Percentiles rank a stretch among this genome's conserved stretches.
Conservation (phyloP, 768 basidiomycete genomes). For the Amanita jacksonii region DNA sequence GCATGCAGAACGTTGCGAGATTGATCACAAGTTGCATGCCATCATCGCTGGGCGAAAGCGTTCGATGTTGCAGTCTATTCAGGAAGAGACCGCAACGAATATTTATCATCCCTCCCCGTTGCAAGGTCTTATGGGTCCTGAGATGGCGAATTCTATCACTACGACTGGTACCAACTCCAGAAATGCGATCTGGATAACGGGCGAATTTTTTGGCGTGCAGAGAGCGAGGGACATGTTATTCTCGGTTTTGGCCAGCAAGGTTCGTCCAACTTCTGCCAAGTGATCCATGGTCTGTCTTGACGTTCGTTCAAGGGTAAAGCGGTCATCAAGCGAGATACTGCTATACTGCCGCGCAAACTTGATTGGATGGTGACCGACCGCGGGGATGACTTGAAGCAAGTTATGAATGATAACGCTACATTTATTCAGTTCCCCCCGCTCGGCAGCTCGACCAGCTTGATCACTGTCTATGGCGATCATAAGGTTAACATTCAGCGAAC, state of each 20-base stretch:
- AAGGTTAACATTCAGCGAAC: conserved; percentile 92
- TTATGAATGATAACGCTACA: conserved; percentile 96
- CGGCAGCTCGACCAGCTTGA: conserved; percentile 86
- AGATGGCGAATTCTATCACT: conserved; percentile 34
- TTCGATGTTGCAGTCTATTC: conserved; percentile 77
- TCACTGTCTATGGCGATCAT: conserved; percentile 91
- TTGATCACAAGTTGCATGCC: conserved; percentile 89
- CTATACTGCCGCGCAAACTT: conserved; percentile 90
- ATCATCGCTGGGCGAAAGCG: conserved; percentile 90
- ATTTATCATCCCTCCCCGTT: conserved; percentile 91
- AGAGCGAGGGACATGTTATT: conserved; percentile 92
- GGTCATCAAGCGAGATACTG: conserved; percentile 87
- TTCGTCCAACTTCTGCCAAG: conserved; percentile 21
- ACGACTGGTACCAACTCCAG: conserved; percentile 34
- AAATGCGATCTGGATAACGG: conserved; percentile 87
- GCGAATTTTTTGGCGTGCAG: conserved; percentile 95
- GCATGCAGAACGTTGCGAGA: conserved; percentile 84
- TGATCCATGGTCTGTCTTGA: conserved; percentile 2
- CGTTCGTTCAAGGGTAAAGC: conserved; percentile 57
- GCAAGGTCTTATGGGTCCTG: conserved; percentile 74
- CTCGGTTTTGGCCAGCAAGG: conserved; percentile 82
- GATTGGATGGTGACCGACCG: conserved; percentile 99
- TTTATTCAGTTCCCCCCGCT: conserved; percentile 91
- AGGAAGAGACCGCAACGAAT: conserved; percentile 96
- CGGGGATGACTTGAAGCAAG: conserved; percentile 82